Percentiles rank a stretch among this genome's conserved stretches.
These are phyloP conservation scores for Cryptococcus sp. DNA, from an alignment of 1,284 basidiomycete species.

Conservation along the genomic window DNA sequence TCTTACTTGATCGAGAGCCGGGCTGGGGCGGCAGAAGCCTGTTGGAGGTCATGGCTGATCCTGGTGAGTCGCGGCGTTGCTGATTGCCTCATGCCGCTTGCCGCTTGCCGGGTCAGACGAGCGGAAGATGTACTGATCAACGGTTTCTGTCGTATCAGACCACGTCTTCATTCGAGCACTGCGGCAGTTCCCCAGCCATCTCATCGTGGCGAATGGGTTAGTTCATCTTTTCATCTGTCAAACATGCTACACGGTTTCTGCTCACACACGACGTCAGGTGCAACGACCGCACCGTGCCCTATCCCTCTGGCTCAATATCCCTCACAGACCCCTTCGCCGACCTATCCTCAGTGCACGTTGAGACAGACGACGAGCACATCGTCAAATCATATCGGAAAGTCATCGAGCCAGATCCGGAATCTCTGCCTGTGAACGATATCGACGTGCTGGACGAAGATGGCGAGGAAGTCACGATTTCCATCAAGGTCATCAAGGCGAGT, in stretches of 20 bases:
- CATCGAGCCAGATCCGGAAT: conserved; percentile 8
- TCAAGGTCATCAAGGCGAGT: conserved; percentile 10
- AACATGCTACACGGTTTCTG: background rate
- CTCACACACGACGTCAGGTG: conserved; percentile 44
- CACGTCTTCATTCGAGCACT: conserved; percentile 77
- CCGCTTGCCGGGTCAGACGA: background rate
- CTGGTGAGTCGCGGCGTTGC: conserved; percentile 59
- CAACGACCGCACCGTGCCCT: conserved; percentile 80
- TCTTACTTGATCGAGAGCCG: conserved; percentile 67
- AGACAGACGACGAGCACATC: conserved; percentile 42
- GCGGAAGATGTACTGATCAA: background rate
- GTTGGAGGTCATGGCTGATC: conserved; percentile 82
- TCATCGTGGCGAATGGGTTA: conserved; percentile 82
- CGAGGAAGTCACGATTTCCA: conserved; percentile 26
- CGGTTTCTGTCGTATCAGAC: conserved; percentile 54
- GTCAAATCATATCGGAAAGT: conserved; percentile 15
- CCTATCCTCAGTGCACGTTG: conserved; percentile 65
- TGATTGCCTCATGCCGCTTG: too few species aligned
- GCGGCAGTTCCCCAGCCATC: conserved; percentile 66
- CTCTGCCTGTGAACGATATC: conserved; percentile 59
- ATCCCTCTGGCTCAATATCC: conserved; percentile 74
- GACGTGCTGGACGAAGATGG: conserved; percentile 21
- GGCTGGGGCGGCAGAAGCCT: conserved; percentile 65
- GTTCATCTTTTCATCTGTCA: conserved; percentile 34
- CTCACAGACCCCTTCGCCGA: conserved; percentile 68